Evolutionary conservation across 2,329 filamentous ascomycete genomes (phyloP), one percentile per base, ranked within the genome.

Genomic region (Aspergillus calidoustus): DNA sequence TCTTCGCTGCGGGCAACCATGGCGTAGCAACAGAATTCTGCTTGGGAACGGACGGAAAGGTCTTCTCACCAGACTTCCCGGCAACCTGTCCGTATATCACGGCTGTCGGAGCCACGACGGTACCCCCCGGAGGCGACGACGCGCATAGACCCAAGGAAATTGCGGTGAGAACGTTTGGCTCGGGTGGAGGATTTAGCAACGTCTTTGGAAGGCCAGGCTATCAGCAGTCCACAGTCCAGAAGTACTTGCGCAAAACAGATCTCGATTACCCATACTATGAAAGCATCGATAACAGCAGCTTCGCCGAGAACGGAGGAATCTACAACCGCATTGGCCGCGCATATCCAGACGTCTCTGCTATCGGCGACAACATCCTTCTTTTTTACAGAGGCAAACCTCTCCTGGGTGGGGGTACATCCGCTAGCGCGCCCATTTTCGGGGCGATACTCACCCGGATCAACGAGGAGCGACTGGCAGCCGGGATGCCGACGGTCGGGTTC

Each of bases 21-120:
- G 73, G 73, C 5, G 73, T 75, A 1, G 70, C 65, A 51, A 76
- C 76, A 1, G 74, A 75, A 7, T 78, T 79, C 5, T 79, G 77
- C 38, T 66, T 79, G 3, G 80, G 79, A 1, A 74, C 76, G 7
- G 71, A 75, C 0, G 66, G 69, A 25, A 77, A 76, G 38, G 79
- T 82, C 23, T 86, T 84, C 71, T 78, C 79, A 43, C 82, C 83
- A 0, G 74, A 78, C 30, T 84, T 81, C 66, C 81, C 82, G 30
- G 78, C 79, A 0, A 77, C 75, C 28, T 86, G 84, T 57, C 84
- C 84, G 0, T 87, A 82, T 68, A 78, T 85, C 15, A 81, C 81
- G 0, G 72, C 78, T 3, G 81, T 85, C 1, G 83, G 83, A 4
- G 73, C 69, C 1, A 75, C 74, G 0, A 71, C 70, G 69, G 55